These are phyloP conservation scores for Phyllosticta citrichinensis DNA, from an alignment of 2,329 filamentous ascomycete species.

Conservation along the genomic window DNA sequence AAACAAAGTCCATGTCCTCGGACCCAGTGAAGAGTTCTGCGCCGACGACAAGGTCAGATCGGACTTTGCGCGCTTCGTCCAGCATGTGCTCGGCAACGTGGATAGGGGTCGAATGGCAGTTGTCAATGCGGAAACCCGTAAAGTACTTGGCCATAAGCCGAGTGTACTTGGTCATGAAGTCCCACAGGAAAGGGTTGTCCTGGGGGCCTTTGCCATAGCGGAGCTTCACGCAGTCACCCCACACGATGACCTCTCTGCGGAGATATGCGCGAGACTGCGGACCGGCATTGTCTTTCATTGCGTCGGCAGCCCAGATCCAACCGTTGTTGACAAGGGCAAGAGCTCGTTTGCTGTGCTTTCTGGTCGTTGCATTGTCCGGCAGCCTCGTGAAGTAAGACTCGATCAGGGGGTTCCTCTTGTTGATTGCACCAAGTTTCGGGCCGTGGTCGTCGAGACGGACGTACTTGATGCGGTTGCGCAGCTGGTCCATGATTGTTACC, in stretches of 20 bases:
- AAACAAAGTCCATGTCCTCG: constrained; percentile 91
- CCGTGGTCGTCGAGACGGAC: constrained; percentile 86
- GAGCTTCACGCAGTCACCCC: constrained; percentile 97
- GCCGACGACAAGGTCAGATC: constrained; percentile 81
- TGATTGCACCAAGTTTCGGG: constrained; percentile 74
- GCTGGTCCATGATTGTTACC: constrained; percentile 74
- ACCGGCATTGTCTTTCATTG: constrained; percentile 86
- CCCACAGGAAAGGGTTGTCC: constrained; percentile 90
- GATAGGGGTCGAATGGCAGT: constrained; percentile 91
- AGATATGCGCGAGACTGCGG: constrained; percentile 85
- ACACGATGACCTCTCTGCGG: constrained; percentile 91
- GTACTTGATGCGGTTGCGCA: constrained; percentile 94
- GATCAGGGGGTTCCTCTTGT: constrained; percentile 66
- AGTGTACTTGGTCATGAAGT: constrained; percentile 90
- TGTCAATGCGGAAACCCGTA: constrained; percentile 90
- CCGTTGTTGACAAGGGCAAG: constrained; percentile 89
- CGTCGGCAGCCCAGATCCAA: constrained; percentile 98
- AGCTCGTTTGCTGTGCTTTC: constrained; percentile 64
- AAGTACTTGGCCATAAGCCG: constrained; percentile 91
- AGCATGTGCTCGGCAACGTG: constrained; percentile 92
- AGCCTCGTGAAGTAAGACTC: constrained; percentile 93
- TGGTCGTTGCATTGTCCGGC: constrained; percentile 66
- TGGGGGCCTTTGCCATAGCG: constrained; percentile 71
- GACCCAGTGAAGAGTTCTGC: constrained; percentile 94
- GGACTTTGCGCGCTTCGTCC: constrained; percentile 80